Base-by-base conservation (phyloP, 164 flowering plant genomes). In the Saururus chinensis region DNA sequence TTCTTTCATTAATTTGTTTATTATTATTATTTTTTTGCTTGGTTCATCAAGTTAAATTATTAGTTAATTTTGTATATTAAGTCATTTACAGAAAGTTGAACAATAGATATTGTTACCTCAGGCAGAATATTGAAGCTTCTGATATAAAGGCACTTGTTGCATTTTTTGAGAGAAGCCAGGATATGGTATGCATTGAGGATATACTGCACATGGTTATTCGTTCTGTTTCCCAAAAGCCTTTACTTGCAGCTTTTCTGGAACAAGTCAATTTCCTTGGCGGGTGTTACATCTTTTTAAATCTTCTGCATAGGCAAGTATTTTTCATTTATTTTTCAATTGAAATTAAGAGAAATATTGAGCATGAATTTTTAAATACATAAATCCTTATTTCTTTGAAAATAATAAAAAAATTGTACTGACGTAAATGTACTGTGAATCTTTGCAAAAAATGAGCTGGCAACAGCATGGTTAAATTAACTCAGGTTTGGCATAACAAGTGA, bases 131-230 rank as follows among this genome's bases (percentile, higher is more conserved):
- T 73, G 60, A 74, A 68, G 73, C 79, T 23, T 70, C 89, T 51
- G 99, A 95, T 76, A 72, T 95, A 60, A 86, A 79, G 71, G 82
- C 95, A 59, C 89, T 95, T 16, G 64, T 87, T 41, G 85, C 96
- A n/a, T 91, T 89, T 68, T 89, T 86, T 65, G 98, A 91, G 74
- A 80, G 77, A 66, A 87, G 90, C 71, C 83, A 81, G 69, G 98
- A 95, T 77, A 82, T 82, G 90, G 75, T 84, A 41, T 95, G 99
- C 78, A 76, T 89, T 70, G 98, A 95, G 74, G 99, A 91, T 80
- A 84, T 86, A 63, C 59, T 95, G 55, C 96, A 95, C 70, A 87
- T 95, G 99, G 83, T 89, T 68, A 84, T 89, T 59, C 93, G 99
- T 48, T 83, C 89, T 59, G 69, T 91, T 70, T 87, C 95, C 65